Conservation (phyloP, 2,329 filamentous ascomycete species). For the Cladosporium sp. region DNA sequence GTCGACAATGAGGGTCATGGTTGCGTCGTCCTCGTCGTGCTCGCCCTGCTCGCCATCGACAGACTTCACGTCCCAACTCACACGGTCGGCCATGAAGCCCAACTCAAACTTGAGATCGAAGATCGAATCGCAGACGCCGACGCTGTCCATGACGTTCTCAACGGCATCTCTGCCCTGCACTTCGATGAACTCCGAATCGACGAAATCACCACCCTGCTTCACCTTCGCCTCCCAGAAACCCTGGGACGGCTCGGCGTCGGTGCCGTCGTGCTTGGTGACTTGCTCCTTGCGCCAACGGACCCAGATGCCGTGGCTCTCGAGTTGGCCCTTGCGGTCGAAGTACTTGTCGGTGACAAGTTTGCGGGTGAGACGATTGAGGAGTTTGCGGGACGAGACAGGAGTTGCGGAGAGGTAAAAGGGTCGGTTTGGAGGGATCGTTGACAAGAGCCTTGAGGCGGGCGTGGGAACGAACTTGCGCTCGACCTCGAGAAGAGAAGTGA, state of each 20-base stretch:
- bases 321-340: constrained; percentile 14
- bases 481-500: constrained; percentile 17
- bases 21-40: not conserved
- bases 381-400: not conserved
- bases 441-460: not conserved
- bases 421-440: not conserved
- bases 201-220: constrained; percentile 15
- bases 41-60: not conserved
- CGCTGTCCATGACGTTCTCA: not conserved
- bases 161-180: constrained; percentile 6
- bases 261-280: not conserved
- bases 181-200: constrained; percentile 18
- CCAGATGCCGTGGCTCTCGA: constrained; percentile 17
- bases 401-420: not conserved
- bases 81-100: constrained; percentile 14
- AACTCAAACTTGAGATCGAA: not conserved
- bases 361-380: constrained; percentile 7
- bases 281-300: constrained; percentile 11
- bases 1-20: constrained; percentile 14
- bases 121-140: not conserved
- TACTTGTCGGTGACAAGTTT: constrained; percentile 18
- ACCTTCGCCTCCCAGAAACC: constrained; percentile 19
- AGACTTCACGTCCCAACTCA: constrained; percentile 11
- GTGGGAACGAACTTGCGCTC: constrained; percentile 20
- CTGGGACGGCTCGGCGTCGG: not conserved